Evolutionary conservation across 2,329 filamentous ascomycete species (phyloP).

Genomic region (Metarhizium guizhouense): DNA sequence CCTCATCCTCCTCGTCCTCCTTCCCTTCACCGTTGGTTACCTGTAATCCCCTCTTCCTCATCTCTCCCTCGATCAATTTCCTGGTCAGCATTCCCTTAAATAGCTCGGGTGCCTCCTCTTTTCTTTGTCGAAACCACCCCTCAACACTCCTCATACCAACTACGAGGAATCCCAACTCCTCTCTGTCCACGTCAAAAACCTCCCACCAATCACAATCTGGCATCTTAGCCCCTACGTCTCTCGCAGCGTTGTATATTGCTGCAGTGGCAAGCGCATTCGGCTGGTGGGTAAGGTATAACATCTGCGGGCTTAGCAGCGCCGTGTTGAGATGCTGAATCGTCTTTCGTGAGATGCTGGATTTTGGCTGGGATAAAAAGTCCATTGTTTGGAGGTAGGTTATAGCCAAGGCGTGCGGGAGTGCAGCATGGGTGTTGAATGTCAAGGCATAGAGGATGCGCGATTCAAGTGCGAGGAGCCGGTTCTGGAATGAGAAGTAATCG

Average conservation of each 20-base stretch:
- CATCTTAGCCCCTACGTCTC: slow-evolving; percentile 67
- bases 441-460: slow-evolving; percentile 66
- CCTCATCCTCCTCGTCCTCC: slow-evolving; percentile 32
- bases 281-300: slow-evolving; percentile 88
- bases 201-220: slow-evolving; percentile 93
- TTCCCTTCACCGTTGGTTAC: slow-evolving; percentile 20
- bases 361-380: slow-evolving; percentile 47
- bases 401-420: slow-evolving; percentile 76
- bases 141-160: slow-evolving; percentile 76
- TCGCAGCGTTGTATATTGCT: slow-evolving; percentile 81
- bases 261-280: slow-evolving; percentile 77
- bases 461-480: slow-evolving; percentile 63
- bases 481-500: slow-evolving; percentile 56
- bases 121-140: slow-evolving; percentile 55
- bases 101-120: slow-evolving; percentile 42
- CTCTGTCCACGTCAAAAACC: slow-evolving; percentile 90
- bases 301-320: slow-evolving; percentile 75
- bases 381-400: slow-evolving; percentile 91
- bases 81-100: slow-evolving; percentile 46
- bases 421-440: slow-evolving; percentile 76
- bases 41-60: slow-evolving; percentile 41
- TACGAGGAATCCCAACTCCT: slow-evolving; percentile 88
- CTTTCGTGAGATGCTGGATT: slow-evolving; percentile 49
- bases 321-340: slow-evolving; percentile 77
- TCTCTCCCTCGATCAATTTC: slow-evolving; percentile 47